These are phyloP conservation scores for Trichoderma sp. DNA, from an alignment of 2,329 filamentous ascomycete species.

Conservation along the genomic window DNA sequence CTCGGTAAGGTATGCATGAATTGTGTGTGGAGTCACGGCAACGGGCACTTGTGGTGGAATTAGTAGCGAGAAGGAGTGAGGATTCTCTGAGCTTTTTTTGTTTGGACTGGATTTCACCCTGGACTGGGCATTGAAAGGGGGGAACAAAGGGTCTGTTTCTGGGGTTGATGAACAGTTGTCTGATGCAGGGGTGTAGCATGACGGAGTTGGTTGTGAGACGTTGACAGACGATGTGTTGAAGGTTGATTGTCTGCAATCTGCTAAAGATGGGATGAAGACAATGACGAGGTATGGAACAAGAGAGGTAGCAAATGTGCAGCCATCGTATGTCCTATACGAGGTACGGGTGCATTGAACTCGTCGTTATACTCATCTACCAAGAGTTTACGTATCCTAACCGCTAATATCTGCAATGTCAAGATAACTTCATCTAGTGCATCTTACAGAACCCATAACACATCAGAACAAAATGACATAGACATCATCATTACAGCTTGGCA, in stretches of 20 bases:
- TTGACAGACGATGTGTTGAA: not conserved
- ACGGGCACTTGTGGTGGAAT: constrained; percentile 1
- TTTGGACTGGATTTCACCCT: not conserved
- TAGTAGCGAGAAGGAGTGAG: not conserved
- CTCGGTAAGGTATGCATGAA: constrained; percentile 8
- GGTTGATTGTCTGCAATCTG: not conserved
- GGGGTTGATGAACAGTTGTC: not conserved
- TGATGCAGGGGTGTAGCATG: constrained; percentile 1
- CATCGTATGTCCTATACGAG: not conserved
- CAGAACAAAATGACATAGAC: not conserved
- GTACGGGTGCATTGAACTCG: not conserved
- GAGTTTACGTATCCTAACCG: not conserved
- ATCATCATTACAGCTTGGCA: constrained; percentile 48
- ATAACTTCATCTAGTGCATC: constrained; percentile 2
- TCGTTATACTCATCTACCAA: no score
- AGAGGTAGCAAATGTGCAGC: not conserved
- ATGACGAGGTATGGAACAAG: no score
- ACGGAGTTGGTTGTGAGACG: no score
- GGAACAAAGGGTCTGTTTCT: not conserved
- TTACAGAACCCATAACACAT: constrained; percentile 9
- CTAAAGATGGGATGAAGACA: not conserved
- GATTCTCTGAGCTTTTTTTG: not conserved
- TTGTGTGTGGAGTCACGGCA: constrained; percentile 18
- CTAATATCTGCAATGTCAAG: constrained; percentile 4
- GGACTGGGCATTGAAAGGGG: not conserved